Evolutionary conservation across 768 basidiomycete species (phyloP), one percentile per base, ranked within the genome.

Genomic region (Phlebiopsis gigantea): DNA sequence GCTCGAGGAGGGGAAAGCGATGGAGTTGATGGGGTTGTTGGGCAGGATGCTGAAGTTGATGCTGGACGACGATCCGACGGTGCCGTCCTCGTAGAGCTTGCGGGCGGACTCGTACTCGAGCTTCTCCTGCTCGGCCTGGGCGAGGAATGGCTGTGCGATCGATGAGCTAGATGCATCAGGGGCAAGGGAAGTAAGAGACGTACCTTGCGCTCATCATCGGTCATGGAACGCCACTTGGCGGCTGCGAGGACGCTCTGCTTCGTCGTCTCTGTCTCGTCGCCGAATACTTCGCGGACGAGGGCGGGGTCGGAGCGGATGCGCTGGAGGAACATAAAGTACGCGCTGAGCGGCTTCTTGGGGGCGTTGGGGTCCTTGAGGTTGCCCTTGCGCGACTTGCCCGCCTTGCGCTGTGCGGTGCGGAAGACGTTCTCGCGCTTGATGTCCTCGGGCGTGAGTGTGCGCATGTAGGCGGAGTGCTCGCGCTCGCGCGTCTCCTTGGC

Each of bases 311-410:
- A 86, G 58, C 94, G 79, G 63, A 97, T 97, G 45, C 87, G 83
- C 69, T 94, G 93, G 61, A 96, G 70, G 76, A 94, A 97, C 85
- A 95, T 90, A 62, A 97, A 96, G 66, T 96, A 97, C 0, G 94
- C 93, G 67, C 85, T 88, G 44, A 96, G 81, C 5, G 94, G 94
- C 68, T 96, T 96, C 83, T 93, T 95, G 2, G 94, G 94, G 7
- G 93, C 94, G 67, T 97, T 96, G 30, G 93, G 93, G 69, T 97
- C 93, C 75, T 95, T 96, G 73, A 97, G 89, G 69, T 97, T 97
- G 62, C 88, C 88, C 79, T 88, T 91, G 61, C 92, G 80, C 39
- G 90, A 93, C 71, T 93, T 93, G 60, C 94, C 94, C 15, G 90
- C 88, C 72, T 92, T 93, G 58, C 94, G 85, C 72, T 96, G 93